Evolutionary conservation across 805 yeast species (phyloP).

Genomic region (Schizosaccharomyces lindneri): DNA sequence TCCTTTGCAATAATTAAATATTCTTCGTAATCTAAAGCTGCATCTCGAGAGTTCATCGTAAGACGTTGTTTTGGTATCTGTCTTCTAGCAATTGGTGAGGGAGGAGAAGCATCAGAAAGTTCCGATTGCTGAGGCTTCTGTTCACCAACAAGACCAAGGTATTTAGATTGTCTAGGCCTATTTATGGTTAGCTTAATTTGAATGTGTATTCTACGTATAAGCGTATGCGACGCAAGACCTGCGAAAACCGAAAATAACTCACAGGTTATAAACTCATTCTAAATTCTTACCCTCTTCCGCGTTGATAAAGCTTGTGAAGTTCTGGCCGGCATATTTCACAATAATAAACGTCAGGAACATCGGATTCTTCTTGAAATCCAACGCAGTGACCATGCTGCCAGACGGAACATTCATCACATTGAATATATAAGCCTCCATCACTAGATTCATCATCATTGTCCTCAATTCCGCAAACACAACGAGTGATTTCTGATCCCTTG

Average conservation of each 20-base stretch:
- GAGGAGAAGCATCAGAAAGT: not conserved
- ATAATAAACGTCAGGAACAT: constrained; percentile 82
- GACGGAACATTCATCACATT: constrained; percentile 79
- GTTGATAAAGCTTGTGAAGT: constrained; percentile 33
- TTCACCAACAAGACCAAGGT: not conserved
- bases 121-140: not conserved
- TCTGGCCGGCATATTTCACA: constrained; percentile 83
- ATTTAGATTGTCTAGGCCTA: not conserved
- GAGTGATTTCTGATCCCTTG: constrained; percentile 21
- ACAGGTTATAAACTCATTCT: too few species aligned
- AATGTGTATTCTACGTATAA: too few species aligned
- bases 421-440: constrained; percentile 84
- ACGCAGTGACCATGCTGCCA: constrained; percentile 98
- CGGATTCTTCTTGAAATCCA: constrained; percentile 47
- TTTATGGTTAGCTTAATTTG: too few species aligned
- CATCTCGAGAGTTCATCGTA: constrained; percentile 14
- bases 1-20: not conserved
- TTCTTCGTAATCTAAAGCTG: constrained; percentile 6
- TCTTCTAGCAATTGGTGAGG: not conserved
- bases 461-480: constrained; percentile 31
- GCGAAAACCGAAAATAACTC: too few species aligned
- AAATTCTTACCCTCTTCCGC: constrained; percentile 17
- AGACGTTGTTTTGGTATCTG: constrained; percentile 11
- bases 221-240: too few species aligned
- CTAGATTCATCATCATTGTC: constrained; percentile 28